Evolutionary conservation across 129 eudicot genomes (phyloP).

Genomic region (Solidago caesia): DNA sequence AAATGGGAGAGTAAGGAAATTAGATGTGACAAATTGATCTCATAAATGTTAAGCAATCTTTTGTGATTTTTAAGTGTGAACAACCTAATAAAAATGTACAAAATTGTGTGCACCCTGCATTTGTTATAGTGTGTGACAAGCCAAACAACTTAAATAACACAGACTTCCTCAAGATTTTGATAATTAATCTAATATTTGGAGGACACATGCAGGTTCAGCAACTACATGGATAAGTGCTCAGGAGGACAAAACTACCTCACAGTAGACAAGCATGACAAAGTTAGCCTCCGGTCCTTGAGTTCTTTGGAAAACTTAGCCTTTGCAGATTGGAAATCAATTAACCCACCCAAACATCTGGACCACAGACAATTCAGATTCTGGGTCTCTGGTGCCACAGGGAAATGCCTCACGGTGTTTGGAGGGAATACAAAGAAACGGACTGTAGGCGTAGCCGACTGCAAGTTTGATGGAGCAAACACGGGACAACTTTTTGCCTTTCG

Average conservation of each 20-base stretch:
- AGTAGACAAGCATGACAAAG: constrained; percentile 60
- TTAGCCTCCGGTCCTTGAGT: constrained; percentile 42
- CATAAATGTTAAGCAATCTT: no score
- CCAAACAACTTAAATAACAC: no score
- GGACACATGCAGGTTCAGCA: constrained; percentile 47
- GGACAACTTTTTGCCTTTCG: constrained; percentile 75
- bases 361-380: constrained; percentile 65
- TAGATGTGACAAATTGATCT: no score
- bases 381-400: constrained; percentile 56
- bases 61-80: no score
- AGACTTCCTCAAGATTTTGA: background rate
- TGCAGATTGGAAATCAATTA: constrained; percentile 78
- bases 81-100: no score
- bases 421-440: constrained; percentile 51
- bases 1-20: no score
- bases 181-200: background rate
- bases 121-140: no score
- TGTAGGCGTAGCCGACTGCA: constrained; percentile 65
- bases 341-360: constrained; percentile 53
- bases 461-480: constrained; percentile 56
- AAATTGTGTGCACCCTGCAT: no score
- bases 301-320: constrained; percentile 47
- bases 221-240: constrained; percentile 81
- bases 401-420: constrained; percentile 65
- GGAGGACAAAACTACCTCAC: constrained; percentile 54